phyloP scores from a whole-genome alignment of 352 stramenopile species.

The Pythium sukuiense region DNA sequence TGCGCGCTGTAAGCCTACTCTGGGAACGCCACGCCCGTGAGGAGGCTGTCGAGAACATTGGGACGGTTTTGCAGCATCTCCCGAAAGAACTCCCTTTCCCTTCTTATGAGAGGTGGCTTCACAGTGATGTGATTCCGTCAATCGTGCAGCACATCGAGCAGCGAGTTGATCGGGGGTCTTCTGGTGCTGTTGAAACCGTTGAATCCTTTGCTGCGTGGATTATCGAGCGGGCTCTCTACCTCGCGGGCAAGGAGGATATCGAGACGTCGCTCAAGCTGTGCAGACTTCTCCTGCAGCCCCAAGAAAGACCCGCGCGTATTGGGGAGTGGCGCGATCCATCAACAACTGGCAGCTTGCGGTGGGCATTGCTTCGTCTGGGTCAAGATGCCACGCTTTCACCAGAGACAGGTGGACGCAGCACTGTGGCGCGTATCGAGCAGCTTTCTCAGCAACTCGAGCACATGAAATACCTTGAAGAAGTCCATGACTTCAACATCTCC shows the following conservation, averaged over 20 bases:
- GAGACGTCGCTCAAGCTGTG: constrained; percentile 28
- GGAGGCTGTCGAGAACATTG: constrained; percentile 35
- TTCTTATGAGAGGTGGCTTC: constrained; percentile 55
- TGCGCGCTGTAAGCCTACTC: constrained; percentile 49
- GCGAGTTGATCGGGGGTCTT: not conserved
- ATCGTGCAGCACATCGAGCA: constrained; percentile 36
- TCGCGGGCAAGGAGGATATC: constrained; percentile 23
- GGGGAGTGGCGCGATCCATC: not conserved
- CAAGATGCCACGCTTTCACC: constrained; percentile 20
- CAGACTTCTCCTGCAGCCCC: constrained; percentile 11
- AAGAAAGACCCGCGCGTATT: not conserved
- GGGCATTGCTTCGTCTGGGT: constrained; percentile 16
- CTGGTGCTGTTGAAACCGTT: not conserved
- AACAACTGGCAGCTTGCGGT: constrained; percentile 14
- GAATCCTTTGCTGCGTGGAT: constrained; percentile 19
- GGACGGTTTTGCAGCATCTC: constrained; percentile 36
- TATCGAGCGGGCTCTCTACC: constrained; percentile 9
- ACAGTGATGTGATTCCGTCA: constrained; percentile 47
- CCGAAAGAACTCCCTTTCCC: constrained; percentile 43
- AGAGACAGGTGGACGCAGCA: not conserved
- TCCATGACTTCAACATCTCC: constrained; percentile 62
- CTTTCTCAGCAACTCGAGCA: constrained; percentile 48
- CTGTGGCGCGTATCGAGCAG: constrained; percentile 29
- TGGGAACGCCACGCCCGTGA: constrained; percentile 55
- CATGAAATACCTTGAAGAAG: constrained; percentile 44